Conservation (phyloP, 495 filamentous ascomycete genomes). For the Hypoxylon perforatum region DNA sequence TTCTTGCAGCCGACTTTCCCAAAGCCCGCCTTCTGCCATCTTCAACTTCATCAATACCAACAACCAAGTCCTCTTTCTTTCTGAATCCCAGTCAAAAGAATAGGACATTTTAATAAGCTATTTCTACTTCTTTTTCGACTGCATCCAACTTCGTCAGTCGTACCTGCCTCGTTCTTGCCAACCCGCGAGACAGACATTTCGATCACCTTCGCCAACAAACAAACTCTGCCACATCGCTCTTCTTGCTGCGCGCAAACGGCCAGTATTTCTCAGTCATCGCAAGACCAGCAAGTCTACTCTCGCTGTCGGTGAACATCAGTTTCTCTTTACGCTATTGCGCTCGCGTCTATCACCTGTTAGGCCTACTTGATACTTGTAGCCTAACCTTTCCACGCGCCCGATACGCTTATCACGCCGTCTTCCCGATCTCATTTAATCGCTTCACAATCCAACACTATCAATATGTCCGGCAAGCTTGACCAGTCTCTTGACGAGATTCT, state of each 20-base stretch:
- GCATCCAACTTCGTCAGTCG: slow-evolving; percentile 60
- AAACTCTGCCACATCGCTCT: slow-evolving; percentile 6
- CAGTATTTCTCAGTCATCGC: slow-evolving; percentile 5
- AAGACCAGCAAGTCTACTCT: slow-evolving; percentile 7
- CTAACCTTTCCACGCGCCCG: slow-evolving; percentile 31
- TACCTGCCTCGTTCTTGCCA: slow-evolving; percentile 33
- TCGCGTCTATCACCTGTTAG: slow-evolving; percentile 20
- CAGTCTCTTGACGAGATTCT: slow-evolving; percentile 96
- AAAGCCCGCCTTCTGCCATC: slow-evolving; percentile 36
- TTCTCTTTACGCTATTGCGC: slow-evolving; percentile 9
- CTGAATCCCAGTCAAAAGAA: slow-evolving; percentile 10
- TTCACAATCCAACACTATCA: slow-evolving; percentile 50
- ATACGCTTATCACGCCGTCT: slow-evolving; percentile 17
- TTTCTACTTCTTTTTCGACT: slow-evolving; percentile 43
- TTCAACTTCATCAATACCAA: slow-evolving; percentile 35
- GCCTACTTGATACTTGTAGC: slow-evolving; percentile 19
- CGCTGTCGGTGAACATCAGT: slow-evolving; percentile 11
- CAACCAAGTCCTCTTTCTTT: slow-evolving; percentile 36
- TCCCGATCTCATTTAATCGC: slow-evolving; percentile 27
- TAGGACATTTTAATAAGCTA: slow-evolving; percentile 14
- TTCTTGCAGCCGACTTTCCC: slow-evolving; percentile 26
- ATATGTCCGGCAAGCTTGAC: slow-evolving; percentile 93
- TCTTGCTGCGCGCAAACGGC: slow-evolving; percentile 3
- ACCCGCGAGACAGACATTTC: slow-evolving; percentile 17
- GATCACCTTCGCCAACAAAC: neutral